Evolutionary conservation across 108 stramenopile genomes (phyloP).

Genomic region (Aurantiochytrium sp.): DNA sequence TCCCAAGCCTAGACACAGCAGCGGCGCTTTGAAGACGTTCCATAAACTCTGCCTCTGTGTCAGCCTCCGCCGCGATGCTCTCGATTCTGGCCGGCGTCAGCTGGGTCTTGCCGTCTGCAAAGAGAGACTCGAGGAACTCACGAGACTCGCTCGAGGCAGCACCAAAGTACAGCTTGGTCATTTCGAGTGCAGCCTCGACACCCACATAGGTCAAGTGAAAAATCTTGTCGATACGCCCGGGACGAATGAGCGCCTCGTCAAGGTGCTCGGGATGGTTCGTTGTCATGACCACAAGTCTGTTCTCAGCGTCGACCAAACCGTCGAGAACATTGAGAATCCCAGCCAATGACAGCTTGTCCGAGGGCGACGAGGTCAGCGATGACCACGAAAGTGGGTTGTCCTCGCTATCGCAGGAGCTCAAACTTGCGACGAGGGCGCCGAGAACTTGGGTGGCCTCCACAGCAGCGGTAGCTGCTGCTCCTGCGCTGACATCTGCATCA

Average conservation of each 20-base stretch:
- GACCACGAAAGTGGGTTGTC: not conserved
- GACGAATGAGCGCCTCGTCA: conserved; percentile 69
- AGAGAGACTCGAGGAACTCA: not conserved
- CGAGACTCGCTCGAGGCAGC: not conserved
- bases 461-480: not conserved
- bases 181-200: conserved; percentile 32
- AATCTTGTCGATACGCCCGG: conserved; percentile 65
- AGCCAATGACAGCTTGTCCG: conserved; percentile 47
- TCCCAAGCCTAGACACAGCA: not conserved
- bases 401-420: not conserved
- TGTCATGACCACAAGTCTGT: conserved; percentile 68
- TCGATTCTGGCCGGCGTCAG: not conserved
- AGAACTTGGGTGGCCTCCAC: not conserved
- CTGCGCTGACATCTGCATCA: not conserved
- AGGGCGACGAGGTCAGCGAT: not conserved
- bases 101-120: not conserved
- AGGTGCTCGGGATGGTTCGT: conserved; percentile 68
- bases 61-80: not conserved
- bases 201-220: conserved; percentile 54
- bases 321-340: conserved; percentile 68
- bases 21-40: not conserved
- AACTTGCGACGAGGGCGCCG: conserved; percentile 14
- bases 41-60: not conserved
- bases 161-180: conserved; percentile 64
- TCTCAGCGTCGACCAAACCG: conserved; percentile 69